Percentiles rank a stretch among this genome's conserved stretches.
These are phyloP conservation scores for Metroxylon sagu DNA, from an alignment of 176 grass and related monocot genomes.

Conservation along the genomic window DNA sequence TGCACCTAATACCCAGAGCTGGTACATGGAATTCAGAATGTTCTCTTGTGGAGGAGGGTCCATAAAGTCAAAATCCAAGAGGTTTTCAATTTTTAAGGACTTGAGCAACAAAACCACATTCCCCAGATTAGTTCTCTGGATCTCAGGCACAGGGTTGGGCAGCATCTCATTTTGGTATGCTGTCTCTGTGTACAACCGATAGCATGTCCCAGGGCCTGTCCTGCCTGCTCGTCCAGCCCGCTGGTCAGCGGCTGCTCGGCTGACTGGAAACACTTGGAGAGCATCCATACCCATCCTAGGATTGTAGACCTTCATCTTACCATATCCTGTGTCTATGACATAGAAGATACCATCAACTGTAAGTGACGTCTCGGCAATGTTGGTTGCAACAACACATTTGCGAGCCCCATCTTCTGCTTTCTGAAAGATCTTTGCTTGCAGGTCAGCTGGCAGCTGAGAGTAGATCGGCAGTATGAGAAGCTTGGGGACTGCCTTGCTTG, in stretches of 20 bases:
- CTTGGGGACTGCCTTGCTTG: slow-evolving; percentile 69
- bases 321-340: slow-evolving; percentile 93
- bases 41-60: slow-evolving; percentile 97
- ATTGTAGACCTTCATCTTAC: slow-evolving; percentile 99
- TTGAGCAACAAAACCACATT: slow-evolving; percentile 95
- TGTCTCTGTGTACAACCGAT: slow-evolving; percentile 83
- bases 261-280: slow-evolving; percentile 86
- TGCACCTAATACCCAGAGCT: slow-evolving; percentile 92
- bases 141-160: slow-evolving; percentile 87
- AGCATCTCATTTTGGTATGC: slow-evolving; percentile 99
- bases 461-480: slow-evolving; percentile 91
- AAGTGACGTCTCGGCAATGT: slow-evolving; percentile 97
- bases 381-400: slow-evolving; percentile 97
- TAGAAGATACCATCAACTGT: slow-evolving; percentile 97
- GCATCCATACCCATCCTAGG: slow-evolving; percentile 96
- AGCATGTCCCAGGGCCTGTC: slow-evolving; percentile 91
- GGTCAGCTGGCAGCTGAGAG: slow-evolving; percentile 85
- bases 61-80: slow-evolving; percentile 98
- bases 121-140: slow-evolving; percentile 91
- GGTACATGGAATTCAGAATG: slow-evolving; percentile 98
- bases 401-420: slow-evolving; percentile 94
- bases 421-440: slow-evolving; percentile 97
- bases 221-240: slow-evolving; percentile 85
- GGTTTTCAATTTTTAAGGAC: slow-evolving; percentile 84
- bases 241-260: slow-evolving; percentile 87